phyloP scores from a whole-genome alignment of 495 filamentous ascomycete genomes.

The Aspergillus funiculosus region DNA sequence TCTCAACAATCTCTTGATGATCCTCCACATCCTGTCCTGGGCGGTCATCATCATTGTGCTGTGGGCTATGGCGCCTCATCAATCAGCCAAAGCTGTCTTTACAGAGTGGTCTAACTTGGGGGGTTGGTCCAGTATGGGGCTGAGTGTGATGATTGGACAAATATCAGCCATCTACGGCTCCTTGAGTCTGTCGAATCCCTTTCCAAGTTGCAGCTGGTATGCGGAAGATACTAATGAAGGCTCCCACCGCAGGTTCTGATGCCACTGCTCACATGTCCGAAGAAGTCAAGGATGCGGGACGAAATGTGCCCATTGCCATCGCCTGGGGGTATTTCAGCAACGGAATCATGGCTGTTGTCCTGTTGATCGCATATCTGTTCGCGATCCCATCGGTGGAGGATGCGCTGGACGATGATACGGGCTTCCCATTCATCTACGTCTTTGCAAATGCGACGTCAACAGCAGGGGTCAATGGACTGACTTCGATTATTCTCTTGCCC shows the following conservation, averaged over 20 bases:
- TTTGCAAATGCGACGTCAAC: slow-evolving; percentile 25
- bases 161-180: slow-evolving; percentile 25
- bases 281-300: slow-evolving; percentile 35
- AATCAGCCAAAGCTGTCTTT: slow-evolving; percentile 37
- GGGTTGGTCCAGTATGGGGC: slow-evolving; percentile 37
- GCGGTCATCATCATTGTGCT: slow-evolving; percentile 41
- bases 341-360: slow-evolving; percentile 31
- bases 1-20: slow-evolving; percentile 42
- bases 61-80: slow-evolving; percentile 24
- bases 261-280: slow-evolving; percentile 37
- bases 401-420: slow-evolving; percentile 25
- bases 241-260: slow-evolving; percentile 25
- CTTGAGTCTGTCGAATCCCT: slow-evolving; percentile 15
- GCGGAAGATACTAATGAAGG: no score
- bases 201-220: no score
- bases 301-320: slow-evolving; percentile 29
- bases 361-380: slow-evolving; percentile 33
- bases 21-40: slow-evolving; percentile 44
- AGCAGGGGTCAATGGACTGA: slow-evolving; percentile 20
- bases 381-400: slow-evolving; percentile 32
- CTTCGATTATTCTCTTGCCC: slow-evolving; percentile 23
- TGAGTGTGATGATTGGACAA: slow-evolving; percentile 29
- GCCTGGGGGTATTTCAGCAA: slow-evolving; percentile 30
- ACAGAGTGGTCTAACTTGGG: slow-evolving; percentile 32
- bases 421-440: slow-evolving; percentile 30